These are phyloP conservation scores for Populus hybrid DNA, from an alignment of 441 rosid genomes.

Conservation along the genomic window DNA sequence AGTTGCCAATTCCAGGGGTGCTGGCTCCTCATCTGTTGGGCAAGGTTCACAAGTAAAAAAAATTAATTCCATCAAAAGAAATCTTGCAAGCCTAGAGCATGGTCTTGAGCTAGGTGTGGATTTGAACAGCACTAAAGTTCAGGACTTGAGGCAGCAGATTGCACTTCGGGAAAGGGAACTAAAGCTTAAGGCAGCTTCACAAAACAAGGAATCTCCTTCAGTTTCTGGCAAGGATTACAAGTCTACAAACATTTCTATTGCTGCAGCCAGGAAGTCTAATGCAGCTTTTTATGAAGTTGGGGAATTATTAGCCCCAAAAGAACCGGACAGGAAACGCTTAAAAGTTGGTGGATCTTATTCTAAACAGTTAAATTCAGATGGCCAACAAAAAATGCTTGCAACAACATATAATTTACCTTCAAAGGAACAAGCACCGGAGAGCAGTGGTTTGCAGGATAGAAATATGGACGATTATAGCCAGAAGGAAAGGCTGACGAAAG, in stretches of 20 bases:
- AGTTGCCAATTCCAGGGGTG: slow-evolving; percentile 39
- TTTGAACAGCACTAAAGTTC: slow-evolving; percentile 49
- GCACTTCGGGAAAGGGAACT: slow-evolving; percentile 77
- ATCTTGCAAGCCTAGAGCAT: slow-evolving; percentile 38
- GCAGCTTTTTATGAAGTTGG: slow-evolving; percentile 36
- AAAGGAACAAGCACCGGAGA: slow-evolving; percentile 32
- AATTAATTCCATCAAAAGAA: slow-evolving; percentile 33
- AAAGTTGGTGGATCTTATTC: slow-evolving; percentile 41
- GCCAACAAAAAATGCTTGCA: slow-evolving; percentile 27
- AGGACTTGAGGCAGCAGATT: slow-evolving; percentile 89
- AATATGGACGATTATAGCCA: slow-evolving; percentile 27
- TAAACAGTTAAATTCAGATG: slow-evolving; percentile 33
- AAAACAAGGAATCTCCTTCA: slow-evolving; percentile 46
- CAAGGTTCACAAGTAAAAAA: slow-evolving; percentile 40
- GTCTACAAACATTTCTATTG: slow-evolving; percentile 28
- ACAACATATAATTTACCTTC: slow-evolving; percentile 31
- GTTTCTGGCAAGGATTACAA: slow-evolving; percentile 27
- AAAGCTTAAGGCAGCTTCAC: slow-evolving; percentile 68
- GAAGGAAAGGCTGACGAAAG: slow-evolving; percentile 32
- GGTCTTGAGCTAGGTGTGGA: slow-evolving; percentile 41
- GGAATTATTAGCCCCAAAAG: slow-evolving; percentile 36
- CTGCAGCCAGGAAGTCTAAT: slow-evolving; percentile 36
- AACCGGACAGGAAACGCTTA: slow-evolving; percentile 64
- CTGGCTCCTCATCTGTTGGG: slow-evolving; percentile 34
- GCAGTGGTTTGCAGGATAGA: slow-evolving; percentile 23